Conservation (phyloP, 2,329 filamentous ascomycete species). For the Didymella sp. region DNA sequence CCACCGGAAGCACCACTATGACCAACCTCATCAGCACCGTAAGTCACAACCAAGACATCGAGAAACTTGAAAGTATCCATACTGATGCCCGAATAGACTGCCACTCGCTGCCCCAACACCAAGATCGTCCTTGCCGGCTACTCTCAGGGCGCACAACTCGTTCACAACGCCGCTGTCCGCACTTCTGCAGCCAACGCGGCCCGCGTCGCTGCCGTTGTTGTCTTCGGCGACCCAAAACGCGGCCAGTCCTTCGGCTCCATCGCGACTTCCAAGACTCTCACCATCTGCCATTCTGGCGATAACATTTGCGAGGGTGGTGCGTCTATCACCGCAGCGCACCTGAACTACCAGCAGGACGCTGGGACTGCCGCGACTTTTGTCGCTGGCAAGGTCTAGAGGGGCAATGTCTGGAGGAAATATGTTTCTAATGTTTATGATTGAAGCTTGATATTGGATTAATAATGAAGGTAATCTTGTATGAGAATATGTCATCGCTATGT, state of each 20-base stretch:
- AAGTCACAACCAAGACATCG: conserved; percentile 24
- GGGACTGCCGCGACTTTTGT: conserved; percentile 23
- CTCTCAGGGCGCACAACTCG: conserved; percentile 48
- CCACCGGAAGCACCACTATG: conserved; percentile 53
- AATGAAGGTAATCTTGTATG: too few species aligned
- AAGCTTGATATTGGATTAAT: too few species aligned
- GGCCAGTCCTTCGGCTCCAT: conserved; percentile 37
- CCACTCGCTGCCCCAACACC: conserved; percentile 26
- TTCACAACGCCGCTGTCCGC: conserved; percentile 52
- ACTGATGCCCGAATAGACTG: conserved; percentile 9
- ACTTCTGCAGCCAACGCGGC: conserved; percentile 25
- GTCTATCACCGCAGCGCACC: conserved; percentile 20
- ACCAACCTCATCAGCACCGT: conserved; percentile 39
- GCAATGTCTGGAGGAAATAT: too few species aligned
- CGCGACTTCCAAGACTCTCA: conserved; percentile 29
- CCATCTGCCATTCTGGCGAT: conserved; percentile 42
- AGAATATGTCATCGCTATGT: not conserved
- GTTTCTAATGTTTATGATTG: too few species aligned
- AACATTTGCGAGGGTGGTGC: conserved; percentile 34
- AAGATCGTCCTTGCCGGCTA: conserved; percentile 34
- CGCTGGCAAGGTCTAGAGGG: conserved; percentile 13
- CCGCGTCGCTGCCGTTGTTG: conserved; percentile 32
- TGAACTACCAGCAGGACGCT: conserved; percentile 27
- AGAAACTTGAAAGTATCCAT: not conserved
- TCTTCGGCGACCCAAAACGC: conserved; percentile 45